These are phyloP conservation scores for Paramecium caudatum DNA, from an alignment of 73 alveolate species.

Conservation along the genomic window DNA sequence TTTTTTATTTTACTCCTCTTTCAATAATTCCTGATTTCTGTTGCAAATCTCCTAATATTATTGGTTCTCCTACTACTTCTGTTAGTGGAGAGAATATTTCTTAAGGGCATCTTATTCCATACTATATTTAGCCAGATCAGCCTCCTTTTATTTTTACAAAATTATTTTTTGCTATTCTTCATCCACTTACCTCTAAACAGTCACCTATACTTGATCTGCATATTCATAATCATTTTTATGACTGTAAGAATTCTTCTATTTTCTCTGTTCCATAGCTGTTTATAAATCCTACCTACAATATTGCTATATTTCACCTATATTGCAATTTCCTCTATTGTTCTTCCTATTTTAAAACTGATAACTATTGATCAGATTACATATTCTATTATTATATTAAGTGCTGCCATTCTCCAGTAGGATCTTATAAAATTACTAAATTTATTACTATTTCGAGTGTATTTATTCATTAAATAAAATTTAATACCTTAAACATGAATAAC, in stretches of 20 bases:
- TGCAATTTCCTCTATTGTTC: constrained; percentile 1
- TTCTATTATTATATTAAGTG: background rate
- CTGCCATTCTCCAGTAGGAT: constrained; percentile 35
- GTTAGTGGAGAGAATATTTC: background rate
- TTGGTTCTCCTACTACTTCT: background rate
- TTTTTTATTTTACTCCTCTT: background rate
- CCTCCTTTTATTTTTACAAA: background rate
- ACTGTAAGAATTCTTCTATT: background rate
- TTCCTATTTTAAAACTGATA: background rate
- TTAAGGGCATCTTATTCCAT: background rate
- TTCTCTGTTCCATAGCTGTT: constrained; percentile 18
- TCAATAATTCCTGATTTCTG: background rate
- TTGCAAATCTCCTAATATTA: background rate
- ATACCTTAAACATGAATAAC: background rate
- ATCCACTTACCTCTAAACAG: background rate
- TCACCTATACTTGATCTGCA: background rate
- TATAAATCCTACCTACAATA: background rate
- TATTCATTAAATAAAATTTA: constrained; percentile 40
- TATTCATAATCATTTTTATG: background rate
- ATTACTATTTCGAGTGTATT: background rate
- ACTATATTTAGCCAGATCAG: constrained; percentile 17
- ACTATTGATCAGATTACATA: constrained; percentile 1
- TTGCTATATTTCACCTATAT: constrained; percentile 1
- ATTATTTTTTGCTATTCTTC: background rate
- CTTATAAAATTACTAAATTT: background rate